Evolutionary conservation across 2,329 filamentous ascomycete genomes (phyloP).

Genomic region (Pezicula neosporulosa): DNA sequence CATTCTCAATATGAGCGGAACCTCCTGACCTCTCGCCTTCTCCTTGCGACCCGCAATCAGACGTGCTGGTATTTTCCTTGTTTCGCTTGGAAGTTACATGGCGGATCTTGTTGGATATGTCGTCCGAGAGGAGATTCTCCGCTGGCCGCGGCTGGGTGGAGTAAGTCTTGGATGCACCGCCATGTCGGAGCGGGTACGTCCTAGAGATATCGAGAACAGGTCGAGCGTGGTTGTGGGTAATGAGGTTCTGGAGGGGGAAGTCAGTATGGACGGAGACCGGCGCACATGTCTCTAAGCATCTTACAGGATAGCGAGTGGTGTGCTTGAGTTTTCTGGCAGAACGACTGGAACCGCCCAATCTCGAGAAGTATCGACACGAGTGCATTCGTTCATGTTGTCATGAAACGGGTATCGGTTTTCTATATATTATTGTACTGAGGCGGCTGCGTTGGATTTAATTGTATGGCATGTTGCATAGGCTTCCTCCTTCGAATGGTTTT

Average conservation of each 20-base stretch:
- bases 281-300: neutral
- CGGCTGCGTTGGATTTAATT: too few relatives aligned
- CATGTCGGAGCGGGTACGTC: too few relatives aligned
- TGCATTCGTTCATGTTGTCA: conserved; percentile 30
- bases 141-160: too few relatives aligned
- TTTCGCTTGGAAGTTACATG: neutral
- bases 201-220: too few relatives aligned
- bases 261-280: neutral
- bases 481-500: too few relatives aligned
- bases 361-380: conserved; percentile 23
- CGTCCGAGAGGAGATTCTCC: too few relatives aligned
- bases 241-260: too few relatives aligned
- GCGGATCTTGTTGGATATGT: neutral
- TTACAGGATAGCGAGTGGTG: neutral
- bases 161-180: too few relatives aligned
- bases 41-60: neutral
- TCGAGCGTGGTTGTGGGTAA: too few relatives aligned
- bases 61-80: neutral
- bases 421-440: too few relatives aligned
- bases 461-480: too few relatives aligned
- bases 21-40: neutral
- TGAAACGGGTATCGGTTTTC: too few relatives aligned
- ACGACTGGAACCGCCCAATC: conserved; percentile 13
- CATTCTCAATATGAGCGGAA: neutral
- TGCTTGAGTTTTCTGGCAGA: conserved; percentile 8